Percentiles rank a stretch among this genome's conserved stretches.
phyloP scores from a whole-genome alignment of 768 basidiomycete genomes.

The Xerocomellus amylosporus region DNA sequence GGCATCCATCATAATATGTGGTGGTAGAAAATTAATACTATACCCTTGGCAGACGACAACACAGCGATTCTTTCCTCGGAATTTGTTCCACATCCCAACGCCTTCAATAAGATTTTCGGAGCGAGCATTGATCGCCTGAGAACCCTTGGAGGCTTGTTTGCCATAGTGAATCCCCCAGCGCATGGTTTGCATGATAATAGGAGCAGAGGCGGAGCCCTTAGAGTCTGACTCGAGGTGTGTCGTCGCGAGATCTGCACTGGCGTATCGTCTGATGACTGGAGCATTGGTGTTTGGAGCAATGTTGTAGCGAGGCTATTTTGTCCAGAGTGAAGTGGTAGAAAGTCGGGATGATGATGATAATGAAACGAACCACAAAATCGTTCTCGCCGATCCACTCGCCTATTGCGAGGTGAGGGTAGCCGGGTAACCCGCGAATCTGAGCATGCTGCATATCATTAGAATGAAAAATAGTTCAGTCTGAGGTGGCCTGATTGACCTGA shows the following conservation, averaged over 20 bases:
- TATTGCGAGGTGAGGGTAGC: conserved; percentile 41
- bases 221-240: background rate
- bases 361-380: conserved; percentile 45
- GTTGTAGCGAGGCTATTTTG: conserved; percentile 59
- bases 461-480: background rate
- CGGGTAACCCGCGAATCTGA: conserved; percentile 37
- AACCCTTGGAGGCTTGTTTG: conserved; percentile 51
- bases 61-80: conserved; percentile 82
- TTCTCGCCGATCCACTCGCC: conserved; percentile 62
- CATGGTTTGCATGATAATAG: conserved; percentile 73
- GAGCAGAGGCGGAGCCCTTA: conserved; percentile 7
- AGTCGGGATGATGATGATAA: background rate
- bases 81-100: conserved; percentile 80
- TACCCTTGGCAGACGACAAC: conserved; percentile 80
- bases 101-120: conserved; percentile 75
- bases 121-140: conserved; percentile 92
- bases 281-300: conserved; percentile 79
- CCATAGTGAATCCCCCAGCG: conserved; percentile 82
- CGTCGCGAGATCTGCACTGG: background rate
- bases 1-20: background rate
- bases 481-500: conserved; percentile 30
- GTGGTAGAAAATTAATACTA: background rate
- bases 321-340: background rate
- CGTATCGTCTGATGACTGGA: conserved; percentile 63
- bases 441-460: conserved; percentile 17